These are phyloP conservation scores for Striga asiatica DNA, from an alignment of 257 asterid species.

Conservation along the genomic window DNA sequence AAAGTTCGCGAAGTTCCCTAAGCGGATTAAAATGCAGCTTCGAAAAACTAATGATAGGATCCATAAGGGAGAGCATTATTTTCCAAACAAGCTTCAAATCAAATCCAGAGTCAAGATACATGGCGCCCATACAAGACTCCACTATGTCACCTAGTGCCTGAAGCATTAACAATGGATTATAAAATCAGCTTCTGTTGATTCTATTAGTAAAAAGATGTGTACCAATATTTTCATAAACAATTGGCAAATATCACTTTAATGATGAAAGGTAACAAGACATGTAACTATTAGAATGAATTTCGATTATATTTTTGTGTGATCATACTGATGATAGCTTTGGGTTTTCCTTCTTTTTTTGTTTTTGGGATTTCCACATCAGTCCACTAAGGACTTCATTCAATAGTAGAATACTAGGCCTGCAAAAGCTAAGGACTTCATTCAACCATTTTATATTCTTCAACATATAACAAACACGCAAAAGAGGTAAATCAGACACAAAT, in stretches of 20 bases:
- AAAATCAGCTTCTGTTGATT: slow-evolving; percentile 21
- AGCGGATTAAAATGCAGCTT: slow-evolving; percentile 56
- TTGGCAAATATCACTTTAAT: slow-evolving; percentile 4
- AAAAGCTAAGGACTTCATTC: not conserved
- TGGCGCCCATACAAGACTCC: slow-evolving; percentile 88
- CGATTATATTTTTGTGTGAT: too few species aligned
- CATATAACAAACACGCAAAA: not conserved
- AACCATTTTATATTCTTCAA: not conserved
- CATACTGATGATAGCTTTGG: too few species aligned
- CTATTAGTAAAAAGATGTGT: not conserved
- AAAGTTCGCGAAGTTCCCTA: slow-evolving; percentile 70
- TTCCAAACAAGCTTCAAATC: slow-evolving; percentile 63
- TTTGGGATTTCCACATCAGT: too few species aligned
- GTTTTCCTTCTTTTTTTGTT: too few species aligned
- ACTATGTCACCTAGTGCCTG: slow-evolving; percentile 96
- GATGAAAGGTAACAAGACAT: not conserved
- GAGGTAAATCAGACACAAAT: not conserved
- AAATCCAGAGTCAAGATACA: slow-evolving; percentile 74
- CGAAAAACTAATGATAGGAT: slow-evolving; percentile 50
- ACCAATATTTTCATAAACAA: not conserved
- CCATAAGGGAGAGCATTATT: slow-evolving; percentile 50
- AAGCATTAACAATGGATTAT: slow-evolving; percentile 20
- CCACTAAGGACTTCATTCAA: not conserved
- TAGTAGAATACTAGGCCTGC: too few species aligned
- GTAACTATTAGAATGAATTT: not conserved